These are phyloP conservation scores for Amaranthus palmeri DNA, from an alignment of 148 eudicot species.

Conservation along the genomic window DNA sequence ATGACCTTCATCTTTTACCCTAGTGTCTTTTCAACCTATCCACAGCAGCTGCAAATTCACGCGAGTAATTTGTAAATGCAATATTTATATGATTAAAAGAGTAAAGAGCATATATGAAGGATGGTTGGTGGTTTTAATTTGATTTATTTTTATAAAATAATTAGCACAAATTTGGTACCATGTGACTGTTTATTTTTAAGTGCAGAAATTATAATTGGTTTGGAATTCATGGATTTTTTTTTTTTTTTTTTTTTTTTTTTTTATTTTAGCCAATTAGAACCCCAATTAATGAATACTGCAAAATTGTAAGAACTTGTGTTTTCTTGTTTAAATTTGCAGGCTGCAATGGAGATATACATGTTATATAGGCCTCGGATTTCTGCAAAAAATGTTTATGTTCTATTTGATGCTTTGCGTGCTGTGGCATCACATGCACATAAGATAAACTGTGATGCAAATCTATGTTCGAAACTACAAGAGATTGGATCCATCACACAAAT, in stretches of 20 bases:
- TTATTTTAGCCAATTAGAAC: background rate
- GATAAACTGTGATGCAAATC: slow-evolving; percentile 56
- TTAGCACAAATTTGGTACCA: background rate
- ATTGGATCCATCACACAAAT: slow-evolving; percentile 71
- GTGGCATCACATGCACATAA: slow-evolving; percentile 81
- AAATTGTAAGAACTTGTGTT: background rate
- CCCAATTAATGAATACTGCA: background rate
- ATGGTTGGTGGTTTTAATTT: background rate
- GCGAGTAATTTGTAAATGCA: background rate
- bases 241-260: background rate
- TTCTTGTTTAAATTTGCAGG: slow-evolving; percentile 42
- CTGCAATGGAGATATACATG: slow-evolving; percentile 82
- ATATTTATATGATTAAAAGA: background rate
- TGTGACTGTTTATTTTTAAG: background rate
- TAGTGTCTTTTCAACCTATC: background rate
- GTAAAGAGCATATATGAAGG: background rate
- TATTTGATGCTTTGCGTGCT: slow-evolving; percentile 59
- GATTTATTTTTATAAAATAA: background rate
- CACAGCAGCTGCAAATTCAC: background rate
- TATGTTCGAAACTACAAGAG: slow-evolving; percentile 73
- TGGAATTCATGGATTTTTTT: background rate
- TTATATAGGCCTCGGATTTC: slow-evolving; percentile 58
- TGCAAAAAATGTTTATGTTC: slow-evolving; percentile 50
- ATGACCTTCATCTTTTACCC: background rate
- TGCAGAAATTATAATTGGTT: background rate